Evolutionary conservation across 2,329 filamentous ascomycete genomes (phyloP), one percentile per base, ranked within the genome.

Genomic region (Aspergillus ibericus): DNA sequence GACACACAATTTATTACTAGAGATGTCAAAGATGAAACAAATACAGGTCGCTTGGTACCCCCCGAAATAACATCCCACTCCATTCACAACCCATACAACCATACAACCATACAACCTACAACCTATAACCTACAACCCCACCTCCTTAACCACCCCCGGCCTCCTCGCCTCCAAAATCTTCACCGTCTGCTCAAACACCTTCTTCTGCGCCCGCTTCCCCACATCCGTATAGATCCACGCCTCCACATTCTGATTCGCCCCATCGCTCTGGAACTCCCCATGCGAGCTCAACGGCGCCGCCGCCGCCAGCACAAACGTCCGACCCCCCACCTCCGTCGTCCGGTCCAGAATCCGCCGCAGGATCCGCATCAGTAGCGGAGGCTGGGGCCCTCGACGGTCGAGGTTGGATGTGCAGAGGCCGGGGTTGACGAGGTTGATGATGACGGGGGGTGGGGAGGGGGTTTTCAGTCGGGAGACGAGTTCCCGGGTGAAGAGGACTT

Each of bases 231-330:
- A 50, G 29, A 50, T 36, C 48, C 48, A 50, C 12, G n/a, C 9
- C 10, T 50, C 48, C 3, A 50, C 48, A 35, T 36, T 12, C 32
- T 50, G 48, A 5, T 50, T 50, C 4, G 3, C n/a, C 10, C 48
- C 48, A 13, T 50, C 48, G 18, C 32, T 50, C 18, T 50, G 48
- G 8, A 25, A 36, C 29, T 50, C 48, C 0, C 48, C 48, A 22
- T 50, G 32, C 5, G 48, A 50, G 29, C 32, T 36, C 8, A 22
- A 10, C 29, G 48, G 48, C 6, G 48, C 48, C 16, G 48, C 36
- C n/a, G 48, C 48, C 2, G 48, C 48, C 9, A 50, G 32, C 16
- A 57, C 55, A 6, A 57, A 47, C 3, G 55, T 57, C 27, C 55
- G 27, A 8, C 38, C 50, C 3, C 55, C 48, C 0, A 57, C 55